Conservation (phyloP, 2,329 filamentous ascomycete genomes). For the Teratosphaeria zuluensis region DNA sequence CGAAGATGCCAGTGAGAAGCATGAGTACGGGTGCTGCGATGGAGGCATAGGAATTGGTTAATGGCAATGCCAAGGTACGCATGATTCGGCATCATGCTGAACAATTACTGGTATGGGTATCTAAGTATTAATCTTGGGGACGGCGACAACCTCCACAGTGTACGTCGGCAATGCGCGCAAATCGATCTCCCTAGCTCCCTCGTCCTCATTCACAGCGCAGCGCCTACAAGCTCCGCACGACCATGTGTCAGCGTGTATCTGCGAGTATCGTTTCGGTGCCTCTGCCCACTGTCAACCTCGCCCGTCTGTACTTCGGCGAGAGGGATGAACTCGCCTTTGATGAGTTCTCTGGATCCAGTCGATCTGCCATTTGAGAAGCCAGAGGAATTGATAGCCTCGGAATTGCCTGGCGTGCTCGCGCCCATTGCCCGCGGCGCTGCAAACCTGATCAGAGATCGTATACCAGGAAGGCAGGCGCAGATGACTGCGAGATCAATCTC, state of each 20-base stretch:
- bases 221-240: background rate
- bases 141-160: background rate
- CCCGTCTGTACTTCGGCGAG: background rate
- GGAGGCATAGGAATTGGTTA: too few species aligned
- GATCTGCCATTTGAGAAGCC: background rate
- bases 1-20: too few species aligned
- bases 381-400: background rate
- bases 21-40: too few species aligned
- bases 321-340: background rate
- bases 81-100: background rate
- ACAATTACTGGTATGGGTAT: background rate
- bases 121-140: background rate
- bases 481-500: constrained; percentile 7
- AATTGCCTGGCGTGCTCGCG: background rate
- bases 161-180: background rate
- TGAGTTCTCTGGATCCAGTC: background rate
- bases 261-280: background rate
- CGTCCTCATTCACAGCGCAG: background rate
- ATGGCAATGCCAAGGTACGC: background rate
- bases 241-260: background rate
- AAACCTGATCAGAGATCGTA: constrained; percentile 3
- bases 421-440: constrained; percentile 3
- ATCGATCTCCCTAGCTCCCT: background rate
- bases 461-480: constrained; percentile 9
- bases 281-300: background rate